A percentile compares a stretch with the other conserved stretches of the same genome.
phyloP scores from a whole-genome alignment of 768 basidiomycete species.

The Lactarius trivialis region DNA sequence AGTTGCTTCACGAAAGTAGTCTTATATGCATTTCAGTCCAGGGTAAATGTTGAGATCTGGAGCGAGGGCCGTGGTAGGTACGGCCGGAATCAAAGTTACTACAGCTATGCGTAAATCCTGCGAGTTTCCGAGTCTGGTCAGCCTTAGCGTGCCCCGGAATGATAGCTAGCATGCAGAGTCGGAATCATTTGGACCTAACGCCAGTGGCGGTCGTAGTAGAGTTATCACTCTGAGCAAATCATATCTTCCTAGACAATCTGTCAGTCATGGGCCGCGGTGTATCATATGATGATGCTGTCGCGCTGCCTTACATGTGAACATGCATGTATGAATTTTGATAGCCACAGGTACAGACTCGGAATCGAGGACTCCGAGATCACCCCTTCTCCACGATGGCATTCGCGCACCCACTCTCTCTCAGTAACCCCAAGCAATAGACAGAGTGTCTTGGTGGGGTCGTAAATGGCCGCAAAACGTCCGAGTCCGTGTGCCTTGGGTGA shows the following conservation, averaged over 20 bases:
- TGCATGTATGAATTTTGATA: not conserved
- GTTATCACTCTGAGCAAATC: not conserved
- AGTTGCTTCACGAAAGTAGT: not conserved
- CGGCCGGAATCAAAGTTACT: not conserved
- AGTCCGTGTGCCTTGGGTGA: too few species aligned
- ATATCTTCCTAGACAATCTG: too few species aligned
- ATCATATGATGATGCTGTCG: not conserved
- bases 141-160: not conserved
- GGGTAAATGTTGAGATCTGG: not conserved
- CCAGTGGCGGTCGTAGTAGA: not conserved
- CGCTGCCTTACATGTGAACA: not conserved
- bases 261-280: not conserved
- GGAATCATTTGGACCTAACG: too few species aligned
- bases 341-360: not conserved
- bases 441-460: not conserved
- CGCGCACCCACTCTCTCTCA: not conserved
- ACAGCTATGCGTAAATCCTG: not conserved
- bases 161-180: not conserved
- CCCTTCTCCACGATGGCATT: not conserved
- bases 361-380: not conserved
- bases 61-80: not conserved
- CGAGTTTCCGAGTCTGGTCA: not conserved
- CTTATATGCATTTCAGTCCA: not conserved
- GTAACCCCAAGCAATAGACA: not conserved
- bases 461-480: too few species aligned